phyloP scores from a whole-genome alignment of 2,329 filamentous ascomycete species.

The Colletotrichum horii region DNA sequence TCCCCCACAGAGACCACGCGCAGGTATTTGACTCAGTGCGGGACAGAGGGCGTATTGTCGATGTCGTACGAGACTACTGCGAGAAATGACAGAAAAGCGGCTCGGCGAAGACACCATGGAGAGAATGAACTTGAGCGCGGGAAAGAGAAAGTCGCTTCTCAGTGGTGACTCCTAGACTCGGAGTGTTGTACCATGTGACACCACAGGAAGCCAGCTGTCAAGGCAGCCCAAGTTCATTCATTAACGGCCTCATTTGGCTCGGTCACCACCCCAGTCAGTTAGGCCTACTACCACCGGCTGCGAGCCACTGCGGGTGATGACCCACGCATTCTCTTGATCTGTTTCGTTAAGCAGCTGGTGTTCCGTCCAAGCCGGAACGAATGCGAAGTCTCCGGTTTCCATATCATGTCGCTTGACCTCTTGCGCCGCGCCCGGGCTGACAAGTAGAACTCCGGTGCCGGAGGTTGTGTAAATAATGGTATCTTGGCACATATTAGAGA shows the following conservation, averaged over 20 bases:
- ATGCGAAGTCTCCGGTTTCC: constrained; percentile 69
- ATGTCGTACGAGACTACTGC: background rate
- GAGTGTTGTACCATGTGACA: background rate
- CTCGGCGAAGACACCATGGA: background rate
- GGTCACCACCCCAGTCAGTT: constrained; percentile 63
- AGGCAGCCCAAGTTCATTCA: background rate
- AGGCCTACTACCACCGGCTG: constrained; percentile 67
- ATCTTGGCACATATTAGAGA: constrained; percentile 47
- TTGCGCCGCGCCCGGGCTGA: constrained; percentile 56
- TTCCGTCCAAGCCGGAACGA: constrained; percentile 73
- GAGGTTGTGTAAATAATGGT: constrained; percentile 71
- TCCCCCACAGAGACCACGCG: constrained; percentile 66
- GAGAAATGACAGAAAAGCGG: background rate
- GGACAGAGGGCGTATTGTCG: constrained; percentile 32
- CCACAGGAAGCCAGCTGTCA: background rate
- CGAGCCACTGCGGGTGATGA: constrained; percentile 67
- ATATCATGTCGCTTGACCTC: constrained; percentile 61
- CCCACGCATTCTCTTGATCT: constrained; percentile 66
- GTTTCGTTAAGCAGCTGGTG: constrained; percentile 73
- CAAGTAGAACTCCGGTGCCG: constrained; percentile 66
- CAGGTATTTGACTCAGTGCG: constrained; percentile 58
- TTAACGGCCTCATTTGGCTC: constrained; percentile 30
- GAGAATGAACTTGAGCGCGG: background rate
- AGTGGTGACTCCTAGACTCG: background rate
- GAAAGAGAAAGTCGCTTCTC: background rate